A percentile compares a stretch with the other conserved stretches of the same genome.
phyloP scores from a whole-genome alignment of 164 flowering plant species.

The Warburgia ugandensis region DNA sequence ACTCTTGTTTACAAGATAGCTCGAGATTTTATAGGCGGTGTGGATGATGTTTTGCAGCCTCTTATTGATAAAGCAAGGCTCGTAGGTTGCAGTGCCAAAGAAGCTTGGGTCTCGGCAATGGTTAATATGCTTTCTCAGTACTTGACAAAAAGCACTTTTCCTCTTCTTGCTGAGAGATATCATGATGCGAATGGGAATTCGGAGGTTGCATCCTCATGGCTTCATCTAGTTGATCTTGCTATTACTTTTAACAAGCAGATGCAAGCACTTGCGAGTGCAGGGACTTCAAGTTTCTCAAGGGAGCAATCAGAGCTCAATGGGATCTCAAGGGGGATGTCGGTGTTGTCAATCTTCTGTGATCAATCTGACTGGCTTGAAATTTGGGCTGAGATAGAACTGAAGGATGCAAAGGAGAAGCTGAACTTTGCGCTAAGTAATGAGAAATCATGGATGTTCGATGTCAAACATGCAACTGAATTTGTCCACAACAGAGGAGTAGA shows the following conservation, averaged over 20 bases:
- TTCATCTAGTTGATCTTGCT: slow-evolving; percentile 51
- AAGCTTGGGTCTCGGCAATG: slow-evolving; percentile 72
- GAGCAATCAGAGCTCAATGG: slow-evolving; percentile 13
- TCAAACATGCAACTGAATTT: slow-evolving; percentile 5
- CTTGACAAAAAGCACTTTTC: slow-evolving; percentile 33
- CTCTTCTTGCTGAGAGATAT: slow-evolving; percentile 37
- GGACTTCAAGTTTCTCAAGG: slow-evolving; percentile 13
- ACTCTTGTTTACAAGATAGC: slow-evolving; percentile 55
- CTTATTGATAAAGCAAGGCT: slow-evolving; percentile 56
- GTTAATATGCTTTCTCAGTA: slow-evolving; percentile 38
- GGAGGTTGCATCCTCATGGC: slow-evolving; percentile 45
- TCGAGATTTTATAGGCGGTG: slow-evolving; percentile 34
- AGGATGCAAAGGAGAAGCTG: slow-evolving; percentile 45
- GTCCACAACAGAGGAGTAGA: slow-evolving; percentile 12
- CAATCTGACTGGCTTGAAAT: slow-evolving; percentile 50
- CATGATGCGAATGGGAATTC: slow-evolving; percentile 17
- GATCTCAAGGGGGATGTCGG: slow-evolving; percentile 25
- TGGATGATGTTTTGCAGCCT: slow-evolving; percentile 65
- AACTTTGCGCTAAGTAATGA: slow-evolving; percentile 39
- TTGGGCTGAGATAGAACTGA: slow-evolving; percentile 65
- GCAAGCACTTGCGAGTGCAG: slow-evolving; percentile 42
- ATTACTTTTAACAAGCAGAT: slow-evolving; percentile 46
- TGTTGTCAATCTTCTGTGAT: slow-evolving; percentile 36
- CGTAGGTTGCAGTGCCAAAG: slow-evolving; percentile 46
- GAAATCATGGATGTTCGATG: slow-evolving; percentile 33